Base-by-base conservation (phyloP, 225 moss, liverwort and hornwort genomes). In the Physcomitrellopsis africana region DNA sequence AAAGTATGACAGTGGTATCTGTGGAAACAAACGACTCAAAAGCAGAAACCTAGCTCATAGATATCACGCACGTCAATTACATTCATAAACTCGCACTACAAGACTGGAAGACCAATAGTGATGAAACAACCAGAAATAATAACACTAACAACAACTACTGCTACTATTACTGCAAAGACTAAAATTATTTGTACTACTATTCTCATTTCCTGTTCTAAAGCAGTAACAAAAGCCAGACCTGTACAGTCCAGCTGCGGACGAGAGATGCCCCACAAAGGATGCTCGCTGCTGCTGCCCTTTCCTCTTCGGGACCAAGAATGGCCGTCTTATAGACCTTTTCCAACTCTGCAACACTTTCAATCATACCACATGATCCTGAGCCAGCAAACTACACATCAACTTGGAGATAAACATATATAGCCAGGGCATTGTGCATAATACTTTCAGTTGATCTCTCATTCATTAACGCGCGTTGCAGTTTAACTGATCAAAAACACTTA, bases 251-350 rank as follows among this genome's bases (percentile, higher is more conserved):
- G 78, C 97, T 87, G 68, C 94, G 89, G 76, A 79, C 82, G 63
- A 99, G 81, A 59, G 97, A 95, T 72, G 97, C 93, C 61, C 97
- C 97, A 82, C 94, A 95, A 63, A 99, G 77, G 71, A 99, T 92
- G 81, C 89, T 92, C 23, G 95, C 97, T 70, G 97, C 97, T 63
- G 84, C 86, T 77, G 91, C 78, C 70, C 97, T 83, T 79, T 99
- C 97, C 60, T 93, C 97, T 26, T 99, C 97, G 68, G 95, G 87
- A 67, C 97, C 97, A 78, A 81, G 77, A 15, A 93, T 85, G 59
- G 97, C 95, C 46, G 86, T 84, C 78, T 87, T 89, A 69, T 86
- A 95, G 19, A 95, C 72, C 81, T 95, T 99, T 76, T 99, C 95
- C 82, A 99, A 76, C 76, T 95, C 94, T 81, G 85, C 86, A 79